phyloP scores from a whole-genome alignment of 371 early-diverging fungal species.

The Sporodiniella umbellata region DNA sequence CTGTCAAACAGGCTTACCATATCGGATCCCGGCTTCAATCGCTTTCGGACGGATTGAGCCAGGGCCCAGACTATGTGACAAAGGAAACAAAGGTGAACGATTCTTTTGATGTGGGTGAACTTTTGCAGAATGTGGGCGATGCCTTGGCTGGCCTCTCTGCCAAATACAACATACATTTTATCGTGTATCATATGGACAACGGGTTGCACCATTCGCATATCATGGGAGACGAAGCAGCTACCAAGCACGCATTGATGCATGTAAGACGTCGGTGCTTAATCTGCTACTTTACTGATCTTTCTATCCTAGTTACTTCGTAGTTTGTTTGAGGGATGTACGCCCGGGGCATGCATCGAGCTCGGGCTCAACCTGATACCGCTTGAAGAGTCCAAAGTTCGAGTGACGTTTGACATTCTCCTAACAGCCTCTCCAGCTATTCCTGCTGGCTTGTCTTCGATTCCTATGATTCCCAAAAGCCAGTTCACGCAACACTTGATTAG shows the following conservation, averaged over 20 bases:
- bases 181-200: constrained; percentile 58
- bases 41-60: constrained; percentile 13
- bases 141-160: constrained; percentile 60
- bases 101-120: constrained; percentile 60
- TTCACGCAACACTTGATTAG: constrained; percentile 48
- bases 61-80: constrained; percentile 1
- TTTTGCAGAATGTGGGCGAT: constrained; percentile 63
- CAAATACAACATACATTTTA: constrained; percentile 55
- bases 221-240: constrained; percentile 55
- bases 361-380: constrained; percentile 38
- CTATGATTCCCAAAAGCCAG: constrained; percentile 39
- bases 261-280: no score
- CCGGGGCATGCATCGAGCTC: constrained; percentile 62
- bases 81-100: constrained; percentile 4
- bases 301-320: constrained; percentile 50
- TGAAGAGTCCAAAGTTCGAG: constrained; percentile 24
- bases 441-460: constrained; percentile 21
- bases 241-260: constrained; percentile 55
- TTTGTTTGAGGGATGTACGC: constrained; percentile 54
- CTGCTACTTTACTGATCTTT: neutral
- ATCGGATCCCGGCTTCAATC: constrained; percentile 33
- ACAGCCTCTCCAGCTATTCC: constrained; percentile 41
- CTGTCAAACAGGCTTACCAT: constrained; percentile 38
- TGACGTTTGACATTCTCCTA: constrained; percentile 54
- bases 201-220: constrained; percentile 53